Evolutionary conservation across 2,329 filamentous ascomycete genomes (phyloP).

Genomic region (Colletotrichum tofieldiae): DNA sequence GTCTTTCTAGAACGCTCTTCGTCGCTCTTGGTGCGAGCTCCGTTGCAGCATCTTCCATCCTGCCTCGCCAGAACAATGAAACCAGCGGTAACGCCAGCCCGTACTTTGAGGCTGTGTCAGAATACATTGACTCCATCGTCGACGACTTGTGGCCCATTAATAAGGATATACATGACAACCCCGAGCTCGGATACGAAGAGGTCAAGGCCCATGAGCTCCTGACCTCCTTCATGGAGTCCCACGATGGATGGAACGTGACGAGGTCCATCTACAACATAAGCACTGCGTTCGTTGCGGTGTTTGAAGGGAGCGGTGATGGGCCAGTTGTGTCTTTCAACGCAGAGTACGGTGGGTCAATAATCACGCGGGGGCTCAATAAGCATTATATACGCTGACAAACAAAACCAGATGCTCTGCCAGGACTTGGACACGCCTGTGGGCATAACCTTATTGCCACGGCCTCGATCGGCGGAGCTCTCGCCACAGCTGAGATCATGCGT

Average conservation of each 20-base stretch:
- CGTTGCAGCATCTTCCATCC: conserved; percentile 13
- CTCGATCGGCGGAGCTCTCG: conserved; percentile 63
- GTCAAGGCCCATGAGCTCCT: conserved; percentile 59
- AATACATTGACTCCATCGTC: conserved; percentile 42
- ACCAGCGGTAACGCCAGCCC: conserved; percentile 9
- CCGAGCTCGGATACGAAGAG: conserved; percentile 61
- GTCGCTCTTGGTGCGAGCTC: conserved; percentile 12
- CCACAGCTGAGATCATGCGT: conserved; percentile 61
- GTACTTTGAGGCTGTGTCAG: conserved; percentile 39
- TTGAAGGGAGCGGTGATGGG: conserved; percentile 54
- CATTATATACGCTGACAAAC: conserved; percentile 33
- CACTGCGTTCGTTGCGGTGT: conserved; percentile 61
- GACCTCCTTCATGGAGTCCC: conserved; percentile 54
- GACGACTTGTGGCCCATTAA: conserved; percentile 55
- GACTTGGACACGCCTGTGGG: conserved; percentile 56
- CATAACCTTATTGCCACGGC: conserved; percentile 63
- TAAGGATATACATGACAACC: conserved; percentile 61
- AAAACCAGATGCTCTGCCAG: conserved; percentile 53
- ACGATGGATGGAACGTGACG: conserved; percentile 58
- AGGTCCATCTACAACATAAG: conserved; percentile 57
- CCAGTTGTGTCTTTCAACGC: conserved; percentile 61
- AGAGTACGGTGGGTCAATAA: conserved; percentile 50
- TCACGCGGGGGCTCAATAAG: not conserved
- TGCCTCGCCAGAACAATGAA: conserved; percentile 22
- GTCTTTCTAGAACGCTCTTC: conserved; percentile 10